A percentile compares a stretch with the other conserved stretches of the same genome.
These are phyloP conservation scores for Phyllosticta citrichinensis DNA, from an alignment of 2,329 filamentous ascomycete species.

Conservation along the genomic window DNA sequence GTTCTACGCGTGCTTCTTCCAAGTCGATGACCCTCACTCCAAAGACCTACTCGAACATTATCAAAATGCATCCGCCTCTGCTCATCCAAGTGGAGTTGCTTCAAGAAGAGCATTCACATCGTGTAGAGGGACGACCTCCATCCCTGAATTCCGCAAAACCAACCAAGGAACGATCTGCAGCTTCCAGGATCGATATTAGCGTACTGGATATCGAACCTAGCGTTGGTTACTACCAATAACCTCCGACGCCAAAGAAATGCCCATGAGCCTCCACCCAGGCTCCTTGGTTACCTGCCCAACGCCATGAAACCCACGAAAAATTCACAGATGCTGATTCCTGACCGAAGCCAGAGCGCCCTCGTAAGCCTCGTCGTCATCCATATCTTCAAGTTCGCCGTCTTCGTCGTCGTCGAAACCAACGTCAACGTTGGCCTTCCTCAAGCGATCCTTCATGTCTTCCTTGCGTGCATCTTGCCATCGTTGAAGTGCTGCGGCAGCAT, in stretches of 20 bases:
- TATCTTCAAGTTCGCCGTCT: conserved; percentile 48
- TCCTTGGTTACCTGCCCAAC: conserved; percentile 1
- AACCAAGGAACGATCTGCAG: neutral
- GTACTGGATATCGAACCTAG: neutral
- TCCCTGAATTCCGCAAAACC: neutral
- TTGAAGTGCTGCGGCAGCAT: conserved; percentile 75
- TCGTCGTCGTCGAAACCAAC: conserved; percentile 64
- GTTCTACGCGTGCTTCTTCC: no score
- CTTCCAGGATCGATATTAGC: conserved; percentile 6
- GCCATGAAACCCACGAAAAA: neutral
- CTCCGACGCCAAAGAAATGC: conserved; percentile 10
- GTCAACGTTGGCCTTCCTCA: conserved; percentile 61
- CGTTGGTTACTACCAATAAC: conserved; percentile 1
- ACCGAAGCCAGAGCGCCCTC: neutral
- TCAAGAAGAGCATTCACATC: neutral
- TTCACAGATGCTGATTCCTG: conserved; percentile 4
- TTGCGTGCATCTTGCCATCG: conserved; percentile 82
- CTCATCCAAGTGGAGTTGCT: neutral
- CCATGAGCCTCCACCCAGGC: conserved; percentile 5
- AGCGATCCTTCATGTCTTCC: conserved; percentile 69
- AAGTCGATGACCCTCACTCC: neutral
- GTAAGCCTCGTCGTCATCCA: conserved; percentile 35
- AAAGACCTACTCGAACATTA: neutral
- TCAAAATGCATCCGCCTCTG: neutral
- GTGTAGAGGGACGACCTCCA: neutral